Base-by-base conservation (phyloP, 148 eudicot genomes). In the Rheum nobile region DNA sequence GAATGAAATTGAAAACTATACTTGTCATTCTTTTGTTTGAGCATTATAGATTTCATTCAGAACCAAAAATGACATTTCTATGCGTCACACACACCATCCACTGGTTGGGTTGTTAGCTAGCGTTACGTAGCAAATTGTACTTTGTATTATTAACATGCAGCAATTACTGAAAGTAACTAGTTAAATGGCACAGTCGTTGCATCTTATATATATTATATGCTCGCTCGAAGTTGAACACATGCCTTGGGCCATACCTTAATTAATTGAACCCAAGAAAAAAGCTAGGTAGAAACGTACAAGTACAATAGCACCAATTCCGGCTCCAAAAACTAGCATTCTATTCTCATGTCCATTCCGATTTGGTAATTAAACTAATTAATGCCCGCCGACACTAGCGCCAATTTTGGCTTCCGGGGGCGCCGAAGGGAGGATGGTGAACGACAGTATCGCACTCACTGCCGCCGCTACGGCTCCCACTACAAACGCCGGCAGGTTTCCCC, bases 401-500 rank as follows among this genome's bases (percentile, higher is more conserved):
- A 38, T 38, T 21, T 50, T 52, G 6, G 39, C 48, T 22, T 54
- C 67, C 0, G 68, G 26, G 72, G 43, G 79, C 55, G 34, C 78
- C 22, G 91, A 76, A n/a, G 82, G 85, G 26, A 84, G 77, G 8
- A 82, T 41, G 6, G 75, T 67, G 24, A 84, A 55, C n/a, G 85
- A 81, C 37, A 81, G 50, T 9, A 74, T 69, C 0, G 88, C 94
- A 69, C 94, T 89, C 7, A 79, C 71, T 0, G 83, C 77, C 1
- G 97, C 92, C 6, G 94, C 41, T 0, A 78, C 46, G 0, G 89
- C 90, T 21, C 92, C 97, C 0, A 85, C 80, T 4, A 89, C 67
- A 54, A 89, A 91, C 16, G 88, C 91, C 13, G 97, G 97, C 48
- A 91, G 69, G 76, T 91, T 91, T 1, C 97, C 90, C 1, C 94